Evolutionary conservation across 106 monocot genomes (phyloP).

Genomic region (Hemerocallis citrina): DNA sequence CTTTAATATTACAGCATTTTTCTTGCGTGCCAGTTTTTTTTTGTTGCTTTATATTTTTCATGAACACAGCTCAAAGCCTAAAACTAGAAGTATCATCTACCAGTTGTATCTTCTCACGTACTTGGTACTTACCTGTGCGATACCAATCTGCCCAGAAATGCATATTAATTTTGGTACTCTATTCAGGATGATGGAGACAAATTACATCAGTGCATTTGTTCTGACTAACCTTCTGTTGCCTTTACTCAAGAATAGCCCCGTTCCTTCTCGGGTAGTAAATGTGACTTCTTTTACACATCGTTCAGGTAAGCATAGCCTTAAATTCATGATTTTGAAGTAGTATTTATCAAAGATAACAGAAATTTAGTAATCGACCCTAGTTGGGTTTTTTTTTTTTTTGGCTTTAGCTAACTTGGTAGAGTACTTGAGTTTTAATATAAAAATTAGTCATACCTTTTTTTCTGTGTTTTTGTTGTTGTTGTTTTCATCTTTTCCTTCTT

Average conservation of each 20-base stretch:
- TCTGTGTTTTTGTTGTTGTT: no score
- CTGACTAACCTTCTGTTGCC: slow-evolving; percentile 75
- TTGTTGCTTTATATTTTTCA: neutral
- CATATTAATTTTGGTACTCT: slow-evolving; percentile 2
- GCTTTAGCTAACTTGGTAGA: no score
- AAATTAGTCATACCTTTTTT: no score
- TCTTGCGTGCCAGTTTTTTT: neutral
- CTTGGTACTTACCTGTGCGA: neutral
- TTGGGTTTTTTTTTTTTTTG: no score
- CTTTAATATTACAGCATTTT: neutral
- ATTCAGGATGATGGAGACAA: slow-evolving; percentile 85
- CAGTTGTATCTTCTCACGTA: neutral
- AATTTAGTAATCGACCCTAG: no score
- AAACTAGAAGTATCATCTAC: neutral
- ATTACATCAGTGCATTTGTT: slow-evolving; percentile 72
- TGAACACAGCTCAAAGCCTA: neutral
- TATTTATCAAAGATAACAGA: no score
- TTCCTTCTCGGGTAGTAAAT: slow-evolving; percentile 78
- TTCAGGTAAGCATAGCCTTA: slow-evolving; percentile 51
- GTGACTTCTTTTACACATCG: slow-evolving; percentile 92
- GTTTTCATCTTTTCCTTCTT: no score
- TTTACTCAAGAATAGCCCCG: slow-evolving; percentile 69
- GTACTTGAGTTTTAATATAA: no score
- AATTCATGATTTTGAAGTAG: neutral
- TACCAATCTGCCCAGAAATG: neutral